These are phyloP conservation scores for Sporothrix luriei DNA, from an alignment of 2,329 filamentous ascomycete species.

Conservation along the genomic window DNA sequence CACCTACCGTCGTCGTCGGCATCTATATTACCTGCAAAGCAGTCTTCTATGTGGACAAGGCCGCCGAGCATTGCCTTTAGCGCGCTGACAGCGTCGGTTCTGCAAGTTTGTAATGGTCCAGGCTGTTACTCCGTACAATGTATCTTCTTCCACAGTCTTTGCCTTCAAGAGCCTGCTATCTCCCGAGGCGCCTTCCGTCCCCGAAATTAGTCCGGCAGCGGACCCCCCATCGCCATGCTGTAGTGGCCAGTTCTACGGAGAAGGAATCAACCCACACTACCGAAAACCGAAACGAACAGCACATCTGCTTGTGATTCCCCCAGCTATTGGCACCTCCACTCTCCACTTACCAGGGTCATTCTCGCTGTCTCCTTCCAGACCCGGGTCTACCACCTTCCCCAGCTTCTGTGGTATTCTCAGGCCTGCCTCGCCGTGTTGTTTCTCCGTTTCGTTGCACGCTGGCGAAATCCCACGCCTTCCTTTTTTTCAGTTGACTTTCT, in stretches of 20 bases:
- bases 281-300: conserved; percentile 27
- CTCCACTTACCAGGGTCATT: conserved; percentile 5
- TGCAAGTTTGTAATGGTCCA: conserved; percentile 4
- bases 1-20: background rate
- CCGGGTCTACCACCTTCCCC: conserved; percentile 9
- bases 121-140: background rate
- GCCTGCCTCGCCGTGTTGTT: conserved; percentile 5
- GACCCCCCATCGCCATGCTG: background rate
- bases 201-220: conserved; percentile 27
- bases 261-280: conserved; percentile 15
- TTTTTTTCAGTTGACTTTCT: background rate
- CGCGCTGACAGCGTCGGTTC: background rate
- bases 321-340: background rate
- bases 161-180: background rate
- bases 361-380: conserved; percentile 22
- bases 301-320: conserved; percentile 18
- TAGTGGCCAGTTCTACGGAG: conserved; percentile 9
- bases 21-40: conserved; percentile 9
- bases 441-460: background rate
- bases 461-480: conserved; percentile 20
- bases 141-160: background rate
- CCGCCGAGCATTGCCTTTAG: background rate
- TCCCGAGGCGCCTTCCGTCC: background rate
- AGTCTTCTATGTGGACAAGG: background rate
- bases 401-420: conserved; percentile 7